These are phyloP conservation scores for Aureobasidium sp. DNA, from an alignment of 2,329 filamentous ascomycete genomes.

Conservation along the genomic window DNA sequence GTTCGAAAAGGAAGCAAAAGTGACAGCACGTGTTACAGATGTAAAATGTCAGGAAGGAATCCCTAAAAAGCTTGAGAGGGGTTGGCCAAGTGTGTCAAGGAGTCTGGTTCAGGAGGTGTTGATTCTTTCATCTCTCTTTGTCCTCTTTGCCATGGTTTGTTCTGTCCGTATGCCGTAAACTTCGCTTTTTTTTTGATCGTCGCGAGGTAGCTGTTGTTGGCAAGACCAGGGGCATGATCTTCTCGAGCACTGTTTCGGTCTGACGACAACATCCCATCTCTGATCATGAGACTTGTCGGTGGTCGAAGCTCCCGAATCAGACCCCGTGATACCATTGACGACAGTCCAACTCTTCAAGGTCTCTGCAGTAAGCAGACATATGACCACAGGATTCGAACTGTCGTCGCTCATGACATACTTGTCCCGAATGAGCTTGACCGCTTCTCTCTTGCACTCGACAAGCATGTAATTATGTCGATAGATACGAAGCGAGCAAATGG, in stretches of 20 bases:
- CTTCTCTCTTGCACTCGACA: background rate
- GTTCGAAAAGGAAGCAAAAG: background rate
- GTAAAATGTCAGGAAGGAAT: background rate
- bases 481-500: too few species aligned
- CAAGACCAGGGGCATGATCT: background rate
- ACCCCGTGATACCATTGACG: background rate
- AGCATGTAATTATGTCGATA: too few species aligned
- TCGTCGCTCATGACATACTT: background rate
- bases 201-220: background rate
- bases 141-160: too few species aligned
- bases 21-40: constrained; percentile 1
- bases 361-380: background rate
- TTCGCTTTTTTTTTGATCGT: background rate
- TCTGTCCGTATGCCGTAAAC: background rate
- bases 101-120: too few species aligned
- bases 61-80: background rate
- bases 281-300: background rate
- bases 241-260: background rate
- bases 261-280: background rate
- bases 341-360: background rate
- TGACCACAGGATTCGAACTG: too few species aligned
- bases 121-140: background rate
- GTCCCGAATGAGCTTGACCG: background rate
- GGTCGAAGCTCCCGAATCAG: background rate
- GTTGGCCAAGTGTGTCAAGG: background rate